These are phyloP conservation scores for Pythium brachiatum DNA, from an alignment of 352 stramenopile species.

Conservation along the genomic window DNA sequence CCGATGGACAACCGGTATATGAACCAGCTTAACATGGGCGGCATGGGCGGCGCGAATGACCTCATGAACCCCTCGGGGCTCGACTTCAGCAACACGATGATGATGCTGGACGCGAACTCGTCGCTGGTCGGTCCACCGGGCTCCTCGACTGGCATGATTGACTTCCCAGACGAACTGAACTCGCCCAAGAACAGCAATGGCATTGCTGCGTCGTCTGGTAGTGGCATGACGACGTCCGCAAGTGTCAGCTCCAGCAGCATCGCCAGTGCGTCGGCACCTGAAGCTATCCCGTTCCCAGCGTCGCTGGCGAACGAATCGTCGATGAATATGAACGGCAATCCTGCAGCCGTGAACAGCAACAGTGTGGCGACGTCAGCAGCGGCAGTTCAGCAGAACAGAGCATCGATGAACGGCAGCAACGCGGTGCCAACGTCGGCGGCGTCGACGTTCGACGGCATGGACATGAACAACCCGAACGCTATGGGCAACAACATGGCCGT, in stretches of 20 bases:
- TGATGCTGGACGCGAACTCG: slow-evolving; percentile 49
- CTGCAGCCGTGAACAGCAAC: neutral
- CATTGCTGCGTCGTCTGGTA: neutral
- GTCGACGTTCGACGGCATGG: slow-evolving; percentile 19
- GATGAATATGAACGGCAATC: slow-evolving; percentile 20
- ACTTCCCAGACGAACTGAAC: slow-evolving; percentile 87
- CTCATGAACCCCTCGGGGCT: slow-evolving; percentile 34
- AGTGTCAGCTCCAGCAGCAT: slow-evolving; percentile 28
- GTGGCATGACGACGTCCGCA: slow-evolving; percentile 13
- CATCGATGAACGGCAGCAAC: slow-evolving; percentile 16
- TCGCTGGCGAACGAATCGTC: slow-evolving; percentile 64
- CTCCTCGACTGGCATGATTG: slow-evolving; percentile 61
- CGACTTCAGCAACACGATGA: slow-evolving; percentile 68
- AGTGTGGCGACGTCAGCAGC: neutral
- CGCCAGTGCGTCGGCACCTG: slow-evolving; percentile 28
- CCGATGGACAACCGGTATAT: slow-evolving; percentile 69
- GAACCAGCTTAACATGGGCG: slow-evolving; percentile 66
- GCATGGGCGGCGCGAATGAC: slow-evolving; percentile 28
- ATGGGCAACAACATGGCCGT: slow-evolving; percentile 36
- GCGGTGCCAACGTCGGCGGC: neutral
- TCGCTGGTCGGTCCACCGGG: slow-evolving; percentile 21
- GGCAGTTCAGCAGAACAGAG: slow-evolving; percentile 9
- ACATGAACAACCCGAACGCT: slow-evolving; percentile 29
- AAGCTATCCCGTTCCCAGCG: slow-evolving; percentile 77
- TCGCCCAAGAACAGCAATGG: slow-evolving; percentile 41